Evolutionary conservation across 371 early-diverging fungal species (phyloP).

Genomic region (Zychaea mexicana): DNA sequence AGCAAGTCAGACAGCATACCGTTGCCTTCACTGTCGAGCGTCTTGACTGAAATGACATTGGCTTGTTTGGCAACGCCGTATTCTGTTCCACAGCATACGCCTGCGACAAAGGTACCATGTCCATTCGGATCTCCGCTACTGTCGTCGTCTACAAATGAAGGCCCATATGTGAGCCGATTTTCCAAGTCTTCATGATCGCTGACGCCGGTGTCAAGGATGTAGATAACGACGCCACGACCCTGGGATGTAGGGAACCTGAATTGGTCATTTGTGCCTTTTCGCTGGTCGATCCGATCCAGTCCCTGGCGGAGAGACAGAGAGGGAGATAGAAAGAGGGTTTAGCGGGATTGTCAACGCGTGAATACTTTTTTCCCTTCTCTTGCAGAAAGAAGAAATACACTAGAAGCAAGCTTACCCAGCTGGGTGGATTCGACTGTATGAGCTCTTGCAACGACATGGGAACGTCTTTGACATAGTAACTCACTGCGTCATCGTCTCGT

Average conservation of each 20-base stretch:
- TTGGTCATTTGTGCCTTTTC: conserved; percentile 35
- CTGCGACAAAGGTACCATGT: conserved; percentile 67
- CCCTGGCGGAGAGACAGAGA: no score
- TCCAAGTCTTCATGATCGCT: conserved; percentile 40
- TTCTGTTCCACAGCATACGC: conserved; percentile 60
- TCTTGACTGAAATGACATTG: conserved; percentile 64
- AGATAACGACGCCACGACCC: conserved; percentile 38
- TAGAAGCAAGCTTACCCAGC: conserved; percentile 34
- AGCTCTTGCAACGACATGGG: conserved; percentile 42
- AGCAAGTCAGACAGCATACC: conserved; percentile 61
- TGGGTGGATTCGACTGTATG: conserved; percentile 43
- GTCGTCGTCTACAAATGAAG: conserved; percentile 20
- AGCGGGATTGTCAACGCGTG: not conserved
- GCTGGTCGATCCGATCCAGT: conserved; percentile 47
- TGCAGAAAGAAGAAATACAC: not conserved
- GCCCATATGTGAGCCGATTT: conserved; percentile 32
- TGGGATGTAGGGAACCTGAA: conserved; percentile 37
- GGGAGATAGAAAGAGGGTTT: not conserved
- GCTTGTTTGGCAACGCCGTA: conserved; percentile 67
- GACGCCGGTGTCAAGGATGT: conserved; percentile 41
- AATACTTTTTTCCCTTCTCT: no score
- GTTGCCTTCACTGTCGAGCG: conserved; percentile 53
- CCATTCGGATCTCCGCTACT: conserved; percentile 29
- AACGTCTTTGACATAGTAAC: conserved; percentile 45
- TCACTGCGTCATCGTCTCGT: conserved; percentile 20